Evolutionary conservation across 768 basidiomycete species (phyloP).

Genomic region (Phlebiopsis flavidoalba): DNA sequence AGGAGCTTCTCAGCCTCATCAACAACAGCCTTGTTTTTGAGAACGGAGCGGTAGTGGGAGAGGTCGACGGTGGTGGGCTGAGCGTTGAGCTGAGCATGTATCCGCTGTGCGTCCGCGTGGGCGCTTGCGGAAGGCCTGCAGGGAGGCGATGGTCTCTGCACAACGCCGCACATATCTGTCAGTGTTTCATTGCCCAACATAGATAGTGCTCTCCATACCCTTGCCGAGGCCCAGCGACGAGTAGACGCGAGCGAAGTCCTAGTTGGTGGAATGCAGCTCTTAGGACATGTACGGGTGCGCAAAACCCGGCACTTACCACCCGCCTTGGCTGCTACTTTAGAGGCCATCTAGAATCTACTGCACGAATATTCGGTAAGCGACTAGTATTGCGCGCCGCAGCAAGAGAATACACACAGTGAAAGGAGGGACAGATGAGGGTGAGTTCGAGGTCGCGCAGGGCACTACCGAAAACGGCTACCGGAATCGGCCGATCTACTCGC

Average conservation of each 20-base stretch:
- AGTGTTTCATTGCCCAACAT: neutral
- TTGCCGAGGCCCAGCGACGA: conserved; percentile 80
- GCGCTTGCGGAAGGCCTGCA: conserved; percentile 96
- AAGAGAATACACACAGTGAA: neutral
- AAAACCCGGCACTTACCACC: conserved; percentile 32
- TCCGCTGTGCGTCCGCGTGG: conserved; percentile 82
- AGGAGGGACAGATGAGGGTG: conserved; percentile 6
- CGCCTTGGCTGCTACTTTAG: conserved; percentile 66
- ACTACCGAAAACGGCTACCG: conserved; percentile 12
- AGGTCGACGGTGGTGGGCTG: conserved; percentile 87
- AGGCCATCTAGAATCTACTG: conserved; percentile 46
- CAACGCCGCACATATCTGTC: neutral
- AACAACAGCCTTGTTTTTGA: conserved; percentile 91
- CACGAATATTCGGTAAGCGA: neutral
- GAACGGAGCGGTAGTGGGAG: conserved; percentile 81
- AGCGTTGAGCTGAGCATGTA: conserved; percentile 53
- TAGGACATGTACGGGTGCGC: neutral
- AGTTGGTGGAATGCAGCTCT: conserved; percentile 1
- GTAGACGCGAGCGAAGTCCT: conserved; percentile 87
- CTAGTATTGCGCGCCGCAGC: neutral
- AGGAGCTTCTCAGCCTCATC: conserved; percentile 90
- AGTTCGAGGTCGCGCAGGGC: conserved; percentile 4
- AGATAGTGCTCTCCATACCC: conserved; percentile 42
- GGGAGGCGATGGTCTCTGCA: conserved; percentile 81
- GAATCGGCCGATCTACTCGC: conserved; percentile 11